Base-by-base conservation (phyloP, 2,329 filamentous ascomycete species). In the Aciculosporium take region DNA sequence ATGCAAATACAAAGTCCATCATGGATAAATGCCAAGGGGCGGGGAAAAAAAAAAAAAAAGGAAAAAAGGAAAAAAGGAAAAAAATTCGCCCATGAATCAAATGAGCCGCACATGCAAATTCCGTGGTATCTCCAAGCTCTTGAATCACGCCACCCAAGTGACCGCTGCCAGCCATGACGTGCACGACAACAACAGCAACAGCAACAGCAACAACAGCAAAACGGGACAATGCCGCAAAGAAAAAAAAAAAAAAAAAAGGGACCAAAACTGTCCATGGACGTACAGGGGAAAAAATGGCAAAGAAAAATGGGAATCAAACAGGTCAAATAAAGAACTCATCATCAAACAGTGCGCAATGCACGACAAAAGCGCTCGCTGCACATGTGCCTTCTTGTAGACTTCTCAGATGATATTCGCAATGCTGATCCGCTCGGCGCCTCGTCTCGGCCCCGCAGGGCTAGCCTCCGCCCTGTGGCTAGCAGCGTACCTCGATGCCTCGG, bases 381-480 rank as follows among this genome's bases (percentile, higher is more conserved):
- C n/a, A n/a, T n/a, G n/a, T n/a, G n/a, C n/a, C n/a, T n/a, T n/a
- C n/a, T n/a, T n/a, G n/a, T 20, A 36, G 2, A n/a, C n/a, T 24
- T 10, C 24, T 53, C 48, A 67, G 24, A 67, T 67, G n/a, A 67
- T 67, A 37, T 67, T 50, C 5, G 48, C 48, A 31, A 50, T 50
- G 30, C 58, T 56, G 33, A 61, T 58, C 1, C 59, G 54, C 39
- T 61, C 56, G 25, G 56, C 53, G 24, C 52, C 48, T 30, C 52
- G 49, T 33, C 48, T 53, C 7, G 43, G 39, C 6, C 50, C 48
- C 9, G 61, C 55, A 37, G 51, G 49, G 32, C 56, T 57, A 6
- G 46, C 41, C 21, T 56, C 53, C 6, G 45, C 45, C 38, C 52
- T 53, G 4, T 51, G 48, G 29, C 61, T 50, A 12, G 54, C 44